Evolutionary conservation across 2,329 filamentous ascomycete species (phyloP), one percentile per base, ranked within the genome.

Genomic region (Botrytis medusae): DNA sequence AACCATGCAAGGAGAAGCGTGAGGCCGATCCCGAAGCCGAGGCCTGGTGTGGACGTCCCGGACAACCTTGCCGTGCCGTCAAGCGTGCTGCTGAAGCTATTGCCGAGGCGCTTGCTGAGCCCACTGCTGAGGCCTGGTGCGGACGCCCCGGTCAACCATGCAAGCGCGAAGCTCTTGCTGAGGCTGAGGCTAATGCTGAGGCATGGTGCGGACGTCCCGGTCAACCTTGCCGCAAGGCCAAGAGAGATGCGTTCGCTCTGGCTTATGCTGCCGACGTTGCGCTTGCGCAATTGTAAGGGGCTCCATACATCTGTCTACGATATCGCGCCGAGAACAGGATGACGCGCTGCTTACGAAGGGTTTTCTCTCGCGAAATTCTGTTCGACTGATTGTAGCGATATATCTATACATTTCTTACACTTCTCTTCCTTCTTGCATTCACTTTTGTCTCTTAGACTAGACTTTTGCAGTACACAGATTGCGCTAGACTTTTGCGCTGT

Each of bases 71-170:
- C 51, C 61, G 69, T 18, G 32, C 46, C 20, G 73, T 74, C 5
- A 44, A 51, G 22, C 69, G 73, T 51, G 73, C 73, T 6, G 73
- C 73, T 1, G 73, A 74, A 37, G 73, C 73, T 3, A 64, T 74
- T 12, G 73, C 73, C 25, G 67, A 73, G 9, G 77, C 78, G 12
- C 67, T 80, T 25, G 74, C 75, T 32, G 75, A 74, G 61, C 74
- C 79, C 51, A 79, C 72, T 20, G 73, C 75, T 32, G 77, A 76
- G 12, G 75, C 77, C 71, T 69, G 74, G 72, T 77, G 77, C 40
- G 73, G 73, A 42, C 59, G 65, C 20, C 74, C 71, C 10, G 74
- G 76, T 34, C 75, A 76, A 48, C 72, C 72, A 32, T 77, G 76
- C 44, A 76, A 75, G 74, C 69, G 75, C 62, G 73, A 76, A n/a